Conservation (phyloP, 2,329 filamentous ascomycete genomes). For the Colletotrichum salicis region DNA sequence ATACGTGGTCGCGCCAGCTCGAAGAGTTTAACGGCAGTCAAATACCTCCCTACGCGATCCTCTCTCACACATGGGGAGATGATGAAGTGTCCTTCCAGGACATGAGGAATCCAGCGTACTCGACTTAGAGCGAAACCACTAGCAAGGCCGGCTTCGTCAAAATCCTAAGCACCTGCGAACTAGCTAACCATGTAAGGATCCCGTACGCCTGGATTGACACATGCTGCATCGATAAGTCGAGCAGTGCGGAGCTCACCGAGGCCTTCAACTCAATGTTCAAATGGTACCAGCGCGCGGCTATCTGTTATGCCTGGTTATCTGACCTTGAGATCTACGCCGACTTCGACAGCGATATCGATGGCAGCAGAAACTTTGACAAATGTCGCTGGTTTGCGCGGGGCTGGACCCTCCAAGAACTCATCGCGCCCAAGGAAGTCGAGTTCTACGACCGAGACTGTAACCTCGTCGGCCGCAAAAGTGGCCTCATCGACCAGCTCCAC, state of each 20-base stretch:
- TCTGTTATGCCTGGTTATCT: slow-evolving; percentile 38
- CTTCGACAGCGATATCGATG: neutral
- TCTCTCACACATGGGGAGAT: slow-evolving; percentile 42
- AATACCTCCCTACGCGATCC: slow-evolving; percentile 38
- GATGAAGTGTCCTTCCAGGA: slow-evolving; percentile 40
- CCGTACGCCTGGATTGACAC: slow-evolving; percentile 40
- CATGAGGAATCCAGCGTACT: neutral
- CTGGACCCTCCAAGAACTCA: slow-evolving; percentile 6
- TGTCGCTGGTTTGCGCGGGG: neutral
- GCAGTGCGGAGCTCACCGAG: slow-evolving; percentile 38
- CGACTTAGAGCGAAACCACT: neutral
- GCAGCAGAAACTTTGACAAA: neutral
- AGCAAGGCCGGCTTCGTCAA: slow-evolving; percentile 29
- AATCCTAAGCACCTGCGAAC: slow-evolving; percentile 12
- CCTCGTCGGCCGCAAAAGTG: neutral
- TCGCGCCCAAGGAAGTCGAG: neutral
- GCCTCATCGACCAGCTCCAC: neutral
- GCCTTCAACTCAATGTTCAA: slow-evolving; percentile 36
- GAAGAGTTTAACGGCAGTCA: neutral
- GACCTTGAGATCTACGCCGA: neutral
- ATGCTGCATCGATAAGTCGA: slow-evolving; percentile 41
- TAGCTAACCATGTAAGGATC: neutral
- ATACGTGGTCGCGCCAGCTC: neutral
- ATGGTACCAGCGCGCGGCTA: slow-evolving; percentile 36
- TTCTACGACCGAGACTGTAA: neutral